Base-by-base conservation (phyloP, 2,329 filamentous ascomycete genomes). In the Pseudocercospora fijiensis region DNA sequence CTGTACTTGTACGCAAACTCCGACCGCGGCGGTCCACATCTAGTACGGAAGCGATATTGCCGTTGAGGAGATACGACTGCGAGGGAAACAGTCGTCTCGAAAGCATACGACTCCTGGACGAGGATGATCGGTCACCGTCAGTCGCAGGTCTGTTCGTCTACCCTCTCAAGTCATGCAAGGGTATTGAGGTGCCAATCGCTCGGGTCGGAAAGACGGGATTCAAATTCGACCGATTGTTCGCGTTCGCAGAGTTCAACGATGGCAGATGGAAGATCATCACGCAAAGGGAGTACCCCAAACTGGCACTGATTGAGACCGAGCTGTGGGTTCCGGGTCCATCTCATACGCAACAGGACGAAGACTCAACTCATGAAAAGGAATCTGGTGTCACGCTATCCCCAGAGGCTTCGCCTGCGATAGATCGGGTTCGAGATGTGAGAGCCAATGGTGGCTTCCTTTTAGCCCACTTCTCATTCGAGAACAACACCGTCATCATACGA, bases 191-290 rank as follows among this genome's bases (percentile, higher is more conserved):
- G 24, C 70, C 74, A 1, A 71, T 73, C 37, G 76, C 79, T 10
- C 69, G 76, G 43, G 76, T 79, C 20, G 80, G 79, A 3, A 73
- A 73, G 58, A 70, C 79, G 70, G 80, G 81, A 60, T 78, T 82
- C 57, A 71, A 76, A 18, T 78, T 80, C 63, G 81, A 83, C 64
- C 75, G 81, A 63, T 73, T 70, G 3, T 78, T 75, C 64, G 74
- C 87, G 55, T 91, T 97, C 74, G 92, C 90, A 1, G 89, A 41
- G 16, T 18, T 13, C 37, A 41, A 41, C n/a, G 37, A 18, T 41
- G 37, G 37, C 37, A n/a, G 9, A 24, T 95, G 90, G 90, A 83
- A 87, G 13, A 88, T 90, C 73, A 81, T 92, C 74, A 91, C 90
- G 0, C 85, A 88, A 74, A 81, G 89, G 61, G 84, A 89, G 68